A percentile compares a stretch with the other conserved stretches of the same genome.
These are phyloP conservation scores for Rutstroemia sp. DNA, from an alignment of 2,329 filamentous ascomycete species.

Conservation along the genomic window DNA sequence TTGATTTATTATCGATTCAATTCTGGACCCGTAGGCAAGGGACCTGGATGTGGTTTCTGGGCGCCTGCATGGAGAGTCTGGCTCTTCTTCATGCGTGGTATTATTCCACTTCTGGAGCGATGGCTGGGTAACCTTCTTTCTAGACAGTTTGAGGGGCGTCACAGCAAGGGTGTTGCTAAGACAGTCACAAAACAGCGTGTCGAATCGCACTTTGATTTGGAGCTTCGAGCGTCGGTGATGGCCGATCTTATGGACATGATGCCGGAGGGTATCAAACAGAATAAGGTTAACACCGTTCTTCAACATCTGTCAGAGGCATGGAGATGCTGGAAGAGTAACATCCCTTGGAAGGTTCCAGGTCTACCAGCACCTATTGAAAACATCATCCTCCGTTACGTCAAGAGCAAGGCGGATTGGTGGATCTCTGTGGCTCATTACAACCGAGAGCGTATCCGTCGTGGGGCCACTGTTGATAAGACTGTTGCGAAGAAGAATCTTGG, in stretches of 20 bases:
- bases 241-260: slow-evolving; percentile 99
- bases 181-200: slow-evolving; percentile 99
- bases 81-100: slow-evolving; percentile 98
- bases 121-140: slow-evolving; percentile 97
- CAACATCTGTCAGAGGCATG: slow-evolving; percentile 97
- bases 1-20: slow-evolving; percentile 99
- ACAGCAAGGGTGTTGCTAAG: slow-evolving; percentile 98
- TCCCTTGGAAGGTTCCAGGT: slow-evolving; percentile 98
- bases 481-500: slow-evolving; percentile 99
- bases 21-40: slow-evolving; percentile 91
- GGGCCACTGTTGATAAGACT: slow-evolving; percentile 97
- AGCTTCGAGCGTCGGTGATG: slow-evolving; percentile 97
- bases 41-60: slow-evolving; percentile 98
- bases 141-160: slow-evolving; percentile 94
- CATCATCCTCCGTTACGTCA: slow-evolving; percentile 96
- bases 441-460: slow-evolving; percentile 89
- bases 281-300: slow-evolving; percentile 96
- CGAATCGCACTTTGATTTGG: slow-evolving; percentile 95
- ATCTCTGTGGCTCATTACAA: slow-evolving; percentile 99
- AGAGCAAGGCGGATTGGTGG: slow-evolving; percentile 99
- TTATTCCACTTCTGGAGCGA: slow-evolving; percentile 90
- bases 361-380: slow-evolving; percentile 96
- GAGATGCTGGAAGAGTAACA: slow-evolving; percentile 99
- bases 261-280: slow-evolving; percentile 99
- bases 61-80: slow-evolving; percentile 97